These are phyloP conservation scores for Blastobotrys parvus DNA, from an alignment of 805 yeast genomes.

Conservation along the genomic window DNA sequence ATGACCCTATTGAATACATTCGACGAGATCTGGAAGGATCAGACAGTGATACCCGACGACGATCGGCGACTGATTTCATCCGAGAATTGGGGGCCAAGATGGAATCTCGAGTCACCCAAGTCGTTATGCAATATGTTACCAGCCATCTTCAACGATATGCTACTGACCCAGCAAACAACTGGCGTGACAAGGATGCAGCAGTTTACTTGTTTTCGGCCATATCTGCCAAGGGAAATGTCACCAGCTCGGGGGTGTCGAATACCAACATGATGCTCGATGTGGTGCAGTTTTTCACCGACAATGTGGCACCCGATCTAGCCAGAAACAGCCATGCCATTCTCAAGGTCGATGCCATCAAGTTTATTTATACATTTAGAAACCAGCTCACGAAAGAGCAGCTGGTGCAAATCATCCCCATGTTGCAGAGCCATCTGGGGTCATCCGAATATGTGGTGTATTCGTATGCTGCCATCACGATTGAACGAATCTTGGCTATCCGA, in stretches of 20 bases:
- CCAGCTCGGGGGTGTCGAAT: conserved; percentile 78
- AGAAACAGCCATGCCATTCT: conserved; percentile 61
- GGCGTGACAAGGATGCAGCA: conserved; percentile 86
- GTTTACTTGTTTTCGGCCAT: conserved; percentile 77
- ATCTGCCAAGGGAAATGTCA: conserved; percentile 86
- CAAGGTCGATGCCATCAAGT: conserved; percentile 88
- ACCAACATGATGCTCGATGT: conserved; percentile 82
- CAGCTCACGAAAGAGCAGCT: conserved; percentile 85
- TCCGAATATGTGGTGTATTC: conserved; percentile 78
- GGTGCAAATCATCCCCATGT: conserved; percentile 66
- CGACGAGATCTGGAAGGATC: conserved; percentile 93
- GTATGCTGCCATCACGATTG: conserved; percentile 88
- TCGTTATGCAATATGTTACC: conserved; percentile 65
- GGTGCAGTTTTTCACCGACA: conserved; percentile 70
- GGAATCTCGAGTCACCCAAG: conserved; percentile 63
- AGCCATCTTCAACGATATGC: conserved; percentile 50
- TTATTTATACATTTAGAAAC: conserved; percentile 80
- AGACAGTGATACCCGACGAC: conserved; percentile 84
- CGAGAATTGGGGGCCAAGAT: conserved; percentile 76
- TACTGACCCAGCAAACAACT: conserved; percentile 39
- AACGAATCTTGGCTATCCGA: conserved; percentile 74
- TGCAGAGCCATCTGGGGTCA: conserved; percentile 61
- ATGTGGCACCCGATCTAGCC: conserved; percentile 71
- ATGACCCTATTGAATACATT: conserved; percentile 90
- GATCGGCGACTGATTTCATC: conserved; percentile 87